Conservation (phyloP, 345 rosid species). For the Nephelium lappaceum region DNA sequence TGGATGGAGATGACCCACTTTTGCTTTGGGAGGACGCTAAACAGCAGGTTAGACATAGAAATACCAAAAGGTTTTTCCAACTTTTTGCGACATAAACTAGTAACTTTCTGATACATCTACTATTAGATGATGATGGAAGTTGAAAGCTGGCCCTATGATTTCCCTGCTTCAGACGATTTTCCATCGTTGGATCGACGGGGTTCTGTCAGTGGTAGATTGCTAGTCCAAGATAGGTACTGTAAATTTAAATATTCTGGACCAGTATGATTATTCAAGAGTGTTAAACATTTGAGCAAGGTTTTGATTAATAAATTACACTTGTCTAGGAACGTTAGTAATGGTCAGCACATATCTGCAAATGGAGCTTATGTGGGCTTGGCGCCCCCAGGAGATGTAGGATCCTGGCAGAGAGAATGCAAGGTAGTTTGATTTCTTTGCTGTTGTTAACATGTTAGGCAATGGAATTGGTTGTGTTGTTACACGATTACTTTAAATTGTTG, state of each 20-base stretch:
- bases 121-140: conserved; percentile 57
- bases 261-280: neutral
- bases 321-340: conserved; percentile 36
- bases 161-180: conserved; percentile 72
- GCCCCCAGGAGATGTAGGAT: conserved; percentile 78
- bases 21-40: conserved; percentile 87
- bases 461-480: neutral
- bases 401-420: conserved; percentile 94
- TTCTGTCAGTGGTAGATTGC: conserved; percentile 59
- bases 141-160: conserved; percentile 83
- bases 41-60: conserved; percentile 50
- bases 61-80: neutral
- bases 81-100: neutral
- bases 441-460: neutral
- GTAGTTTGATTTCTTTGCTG: conserved; percentile 26
- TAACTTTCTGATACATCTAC: neutral
- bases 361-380: conserved; percentile 86
- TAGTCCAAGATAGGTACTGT: conserved; percentile 62
- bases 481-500: neutral
- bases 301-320: neutral
- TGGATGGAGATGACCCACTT: conserved; percentile 44
- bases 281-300: neutral
- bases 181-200: conserved; percentile 68
- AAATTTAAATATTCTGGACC: neutral
- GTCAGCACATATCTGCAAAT: conserved; percentile 36